Evolutionary conservation across 108 stramenopile genomes (phyloP).

Genomic region (Hondaea fermentalgiana): DNA sequence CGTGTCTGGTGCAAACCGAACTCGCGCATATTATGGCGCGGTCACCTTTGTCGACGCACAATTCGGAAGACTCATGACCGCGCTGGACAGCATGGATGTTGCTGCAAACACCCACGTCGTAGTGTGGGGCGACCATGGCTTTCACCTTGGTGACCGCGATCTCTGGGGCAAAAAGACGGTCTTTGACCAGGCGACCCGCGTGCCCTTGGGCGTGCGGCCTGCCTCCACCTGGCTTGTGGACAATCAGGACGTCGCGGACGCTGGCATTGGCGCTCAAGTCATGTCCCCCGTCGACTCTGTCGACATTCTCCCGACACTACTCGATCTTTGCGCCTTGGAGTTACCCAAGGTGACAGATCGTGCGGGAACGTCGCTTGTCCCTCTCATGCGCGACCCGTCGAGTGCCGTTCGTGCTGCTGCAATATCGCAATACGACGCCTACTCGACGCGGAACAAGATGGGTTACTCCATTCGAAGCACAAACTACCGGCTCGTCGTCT

Average conservation of each 20-base stretch:
- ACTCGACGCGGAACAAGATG: neutral
- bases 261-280: neutral
- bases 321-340: neutral
- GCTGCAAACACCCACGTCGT: neutral
- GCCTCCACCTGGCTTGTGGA: neutral
- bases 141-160: neutral
- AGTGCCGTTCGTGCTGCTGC: neutral
- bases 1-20: neutral
- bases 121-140: constrained; percentile 6
- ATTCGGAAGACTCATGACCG: neutral
- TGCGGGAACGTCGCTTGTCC: neutral
- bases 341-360: neutral
- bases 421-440: neutral
- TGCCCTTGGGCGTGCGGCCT: neutral
- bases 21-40: neutral
- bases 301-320: neutral
- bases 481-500: neutral
- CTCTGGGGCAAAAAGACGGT: constrained; percentile 5
- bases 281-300: neutral
- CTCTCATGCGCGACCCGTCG: neutral
- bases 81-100: neutral
- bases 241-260: neutral
- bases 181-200: neutral
- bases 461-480: constrained; percentile 20
- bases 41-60: constrained; percentile 14